Evolutionary conservation across 1,284 basidiomycete genomes (phyloP).

Genomic region (Athelia sp.): DNA sequence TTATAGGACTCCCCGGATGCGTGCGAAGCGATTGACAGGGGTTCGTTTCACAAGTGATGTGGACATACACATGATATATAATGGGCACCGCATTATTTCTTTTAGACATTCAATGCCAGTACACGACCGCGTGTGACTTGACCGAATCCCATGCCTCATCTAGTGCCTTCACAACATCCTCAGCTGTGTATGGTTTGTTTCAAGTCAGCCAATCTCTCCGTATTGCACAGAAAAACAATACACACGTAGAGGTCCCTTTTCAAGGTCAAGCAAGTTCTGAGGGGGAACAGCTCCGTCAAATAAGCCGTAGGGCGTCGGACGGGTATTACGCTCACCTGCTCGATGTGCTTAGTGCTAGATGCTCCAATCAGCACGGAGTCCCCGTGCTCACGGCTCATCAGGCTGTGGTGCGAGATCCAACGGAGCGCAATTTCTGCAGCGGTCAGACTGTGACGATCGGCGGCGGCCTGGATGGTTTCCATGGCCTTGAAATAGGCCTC

Average conservation of each 20-base stretch:
- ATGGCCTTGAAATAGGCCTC: conserved; percentile 36
- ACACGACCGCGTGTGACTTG: too few species aligned
- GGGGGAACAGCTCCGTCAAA: neutral
- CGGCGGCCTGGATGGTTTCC: conserved; percentile 25
- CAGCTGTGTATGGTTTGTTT: too few species aligned
- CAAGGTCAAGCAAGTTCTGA: conserved; percentile 38
- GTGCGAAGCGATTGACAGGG: too few species aligned
- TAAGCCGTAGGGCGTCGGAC: neutral
- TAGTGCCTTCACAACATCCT: too few species aligned
- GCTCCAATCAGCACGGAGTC: conserved; percentile 41
- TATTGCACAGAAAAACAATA: conserved; percentile 2
- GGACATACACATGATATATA: too few species aligned
- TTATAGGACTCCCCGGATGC: too few species aligned
- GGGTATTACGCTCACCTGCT: conserved; percentile 21
- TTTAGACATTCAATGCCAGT: too few species aligned
- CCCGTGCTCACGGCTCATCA: conserved; percentile 32
- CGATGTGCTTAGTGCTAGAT: conserved; percentile 32
- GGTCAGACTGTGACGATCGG: conserved; percentile 27
- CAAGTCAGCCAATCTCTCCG: too few species aligned
- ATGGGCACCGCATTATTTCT: too few species aligned
- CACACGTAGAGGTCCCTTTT: conserved; percentile 42
- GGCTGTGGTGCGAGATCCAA: conserved; percentile 39
- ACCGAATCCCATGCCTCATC: too few species aligned
- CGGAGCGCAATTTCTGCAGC: conserved; percentile 38
- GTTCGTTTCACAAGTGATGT: too few species aligned